These are phyloP conservation scores for Hemerocallis citrina DNA, from an alignment of 106 monocot species.

Conservation along the genomic window DNA sequence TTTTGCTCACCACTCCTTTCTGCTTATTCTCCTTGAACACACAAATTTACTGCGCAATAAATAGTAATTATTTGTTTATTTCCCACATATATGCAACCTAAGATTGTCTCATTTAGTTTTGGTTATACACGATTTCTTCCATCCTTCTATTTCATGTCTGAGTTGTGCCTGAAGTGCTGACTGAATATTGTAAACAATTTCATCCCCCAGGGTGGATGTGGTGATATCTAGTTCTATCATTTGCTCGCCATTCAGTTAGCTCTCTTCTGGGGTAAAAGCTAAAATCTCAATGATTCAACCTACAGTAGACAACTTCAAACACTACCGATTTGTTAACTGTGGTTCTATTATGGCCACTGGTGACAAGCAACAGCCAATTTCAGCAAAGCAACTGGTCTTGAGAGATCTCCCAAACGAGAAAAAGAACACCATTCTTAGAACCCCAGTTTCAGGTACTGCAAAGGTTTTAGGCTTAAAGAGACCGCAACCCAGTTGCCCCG, in stretches of 20 bases:
- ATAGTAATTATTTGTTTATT: no score
- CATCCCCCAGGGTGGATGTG: no score
- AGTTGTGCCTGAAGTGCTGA: no score
- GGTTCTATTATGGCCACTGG: conserved; percentile 29
- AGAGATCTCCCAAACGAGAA: conserved; percentile 43
- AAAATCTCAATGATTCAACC: conserved; percentile 6
- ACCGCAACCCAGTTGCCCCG: conserved; percentile 24
- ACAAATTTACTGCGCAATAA: no score
- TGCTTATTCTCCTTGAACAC: no score
- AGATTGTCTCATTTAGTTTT: no score
- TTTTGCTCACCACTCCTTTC: no score
- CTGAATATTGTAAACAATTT: no score
- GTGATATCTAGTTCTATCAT: no score
- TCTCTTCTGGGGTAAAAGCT: neutral
- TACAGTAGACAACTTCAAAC: conserved; percentile 15
- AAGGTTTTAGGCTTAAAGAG: conserved; percentile 48
- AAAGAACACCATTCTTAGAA: conserved; percentile 15
- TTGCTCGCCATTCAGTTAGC: neutral
- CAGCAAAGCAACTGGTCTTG: conserved; percentile 36
- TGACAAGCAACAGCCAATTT: conserved; percentile 35
- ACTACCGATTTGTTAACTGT: conserved; percentile 16
- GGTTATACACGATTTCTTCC: no score
- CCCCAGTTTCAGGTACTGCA: conserved; percentile 19
- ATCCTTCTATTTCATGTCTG: no score
- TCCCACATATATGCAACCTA: no score